Evolutionary conservation across 106 monocot species (phyloP).

Genomic region (Platanthera guangdongensis): DNA sequence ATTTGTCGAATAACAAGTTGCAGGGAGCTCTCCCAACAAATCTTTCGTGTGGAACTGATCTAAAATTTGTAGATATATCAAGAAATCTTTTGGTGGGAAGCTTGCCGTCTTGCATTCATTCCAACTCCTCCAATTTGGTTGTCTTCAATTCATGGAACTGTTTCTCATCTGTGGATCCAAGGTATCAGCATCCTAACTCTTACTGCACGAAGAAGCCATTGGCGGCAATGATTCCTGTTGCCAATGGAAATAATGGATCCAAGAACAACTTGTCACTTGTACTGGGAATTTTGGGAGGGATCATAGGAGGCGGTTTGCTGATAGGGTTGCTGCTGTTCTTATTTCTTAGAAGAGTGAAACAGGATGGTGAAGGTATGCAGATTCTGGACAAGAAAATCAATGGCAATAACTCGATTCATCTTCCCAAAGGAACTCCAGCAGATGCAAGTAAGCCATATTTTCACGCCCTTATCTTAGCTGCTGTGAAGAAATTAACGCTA

Average conservation of each 20-base stretch:
- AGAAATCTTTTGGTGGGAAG: constrained; percentile 53
- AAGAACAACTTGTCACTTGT: constrained; percentile 40
- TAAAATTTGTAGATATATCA: constrained; percentile 56
- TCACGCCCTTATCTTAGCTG: neutral
- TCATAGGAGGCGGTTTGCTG: constrained; percentile 34
- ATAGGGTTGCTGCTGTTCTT: constrained; percentile 36
- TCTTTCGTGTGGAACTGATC: constrained; percentile 26
- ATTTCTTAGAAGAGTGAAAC: constrained; percentile 29
- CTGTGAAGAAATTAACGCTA: no score
- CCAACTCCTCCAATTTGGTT: constrained; percentile 24
- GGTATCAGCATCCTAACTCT: constrained; percentile 40
- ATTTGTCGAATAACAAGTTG: constrained; percentile 48
- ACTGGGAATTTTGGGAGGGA: constrained; percentile 53
- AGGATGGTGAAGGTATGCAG: constrained; percentile 2
- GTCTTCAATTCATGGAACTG: constrained; percentile 71
- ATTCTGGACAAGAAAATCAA: constrained; percentile 8
- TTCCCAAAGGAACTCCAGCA: constrained; percentile 30
- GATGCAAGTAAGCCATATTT: constrained; percentile 48
- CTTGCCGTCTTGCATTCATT: constrained; percentile 44
- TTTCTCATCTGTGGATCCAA: constrained; percentile 20
- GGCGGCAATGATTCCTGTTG: constrained; percentile 50
- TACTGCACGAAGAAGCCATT: constrained; percentile 57
- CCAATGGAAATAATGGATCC: constrained; percentile 17
- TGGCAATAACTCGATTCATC: constrained; percentile 15
- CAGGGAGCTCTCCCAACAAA: constrained; percentile 34